Percentiles rank a stretch among this genome's conserved stretches.
Evolutionary conservation across 345 rosid genomes (phyloP).

Genomic region (Brassica napus): DNA sequence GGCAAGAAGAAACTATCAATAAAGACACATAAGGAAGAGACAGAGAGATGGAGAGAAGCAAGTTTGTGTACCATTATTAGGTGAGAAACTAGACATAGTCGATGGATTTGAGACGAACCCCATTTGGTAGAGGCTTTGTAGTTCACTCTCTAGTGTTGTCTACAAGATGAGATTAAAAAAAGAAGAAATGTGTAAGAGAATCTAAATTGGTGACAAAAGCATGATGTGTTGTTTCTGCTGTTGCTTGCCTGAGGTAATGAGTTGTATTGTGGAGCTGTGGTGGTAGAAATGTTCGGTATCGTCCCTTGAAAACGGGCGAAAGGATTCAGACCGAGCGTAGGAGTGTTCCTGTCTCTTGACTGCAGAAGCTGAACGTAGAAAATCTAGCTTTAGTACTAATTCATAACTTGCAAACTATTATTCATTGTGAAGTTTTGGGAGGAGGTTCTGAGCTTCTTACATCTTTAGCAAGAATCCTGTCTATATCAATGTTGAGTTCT

Average conservation of each 20-base stretch:
- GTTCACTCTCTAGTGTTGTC: constrained; percentile 64
- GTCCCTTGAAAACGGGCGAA: constrained; percentile 54
- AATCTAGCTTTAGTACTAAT: constrained; percentile 21
- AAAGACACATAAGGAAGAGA: background rate
- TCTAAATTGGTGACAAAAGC: background rate
- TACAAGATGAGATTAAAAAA: constrained; percentile 25
- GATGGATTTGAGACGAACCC: constrained; percentile 65
- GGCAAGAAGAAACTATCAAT: background rate
- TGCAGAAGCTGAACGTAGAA: constrained; percentile 58
- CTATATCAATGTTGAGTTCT: constrained; percentile 65
- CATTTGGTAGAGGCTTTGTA: constrained; percentile 76
- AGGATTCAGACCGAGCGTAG: constrained; percentile 52
- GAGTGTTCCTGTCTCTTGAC: constrained; percentile 49
- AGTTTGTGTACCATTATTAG: constrained; percentile 50
- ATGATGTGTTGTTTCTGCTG: constrained; percentile 3
- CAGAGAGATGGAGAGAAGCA: background rate
- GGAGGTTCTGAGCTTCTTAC: constrained; percentile 48
- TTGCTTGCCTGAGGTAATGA: constrained; percentile 59
- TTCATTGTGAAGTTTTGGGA: background rate
- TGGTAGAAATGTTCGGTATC: constrained; percentile 49
- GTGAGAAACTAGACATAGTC: constrained; percentile 56
- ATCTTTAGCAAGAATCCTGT: constrained; percentile 78
- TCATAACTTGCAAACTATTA: constrained; percentile 10
- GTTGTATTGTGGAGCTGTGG: constrained; percentile 59
- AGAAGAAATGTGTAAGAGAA: constrained; percentile 5